Base-by-base conservation (phyloP, 2,329 filamentous ascomycete species). In the Parastagonospora nodorum region DNA sequence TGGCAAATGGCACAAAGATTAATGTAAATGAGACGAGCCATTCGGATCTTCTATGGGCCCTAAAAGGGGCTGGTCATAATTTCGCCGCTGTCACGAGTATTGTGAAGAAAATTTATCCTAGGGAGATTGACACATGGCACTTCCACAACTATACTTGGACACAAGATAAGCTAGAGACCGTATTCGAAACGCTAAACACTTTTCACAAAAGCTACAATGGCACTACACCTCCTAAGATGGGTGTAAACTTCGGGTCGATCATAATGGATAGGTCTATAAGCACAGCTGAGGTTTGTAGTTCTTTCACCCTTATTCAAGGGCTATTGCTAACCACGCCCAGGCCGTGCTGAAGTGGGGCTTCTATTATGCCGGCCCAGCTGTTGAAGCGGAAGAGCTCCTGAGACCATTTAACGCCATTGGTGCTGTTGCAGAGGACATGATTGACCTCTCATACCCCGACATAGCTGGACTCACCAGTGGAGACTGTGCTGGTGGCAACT, bases 1-100 rank as follows among this genome's bases (percentile, higher is more conserved):
- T 83, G 1, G 78, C 80, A 10, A 66, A 81, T 53, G 81, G 82
- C 14, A 73, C 61, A 11, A 53, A 61, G 6, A 76, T 69, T 0
- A 61, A 81, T 5, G 60, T 75, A 49, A 61, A 66, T 8, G 16
- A 14, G 2, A 66, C 69, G 15, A 29, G 19, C 5, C 32, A 56
- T 8, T 74, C 75, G 0, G 76, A 78, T 36, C 69, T 76, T 9
- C 75, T 69, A 54, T 63, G 53, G 41, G 71, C 66, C 1, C 56
- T 74, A n/a, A 68, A 70, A 40, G 72, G 73, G 14, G 67, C 64
- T 8, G 62, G 63, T 1, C 56, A 58, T 24, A 67, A 66, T 41
- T 69, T 66, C 35, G 77, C 61, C 32, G 57, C 68, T 16, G 58
- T 67, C 11, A 67, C 59, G 12, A 32, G 50, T 16, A 52, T 64